Conservation (phyloP, 23 red algal genomes). For the Gracilariopsis chorda region DNA sequence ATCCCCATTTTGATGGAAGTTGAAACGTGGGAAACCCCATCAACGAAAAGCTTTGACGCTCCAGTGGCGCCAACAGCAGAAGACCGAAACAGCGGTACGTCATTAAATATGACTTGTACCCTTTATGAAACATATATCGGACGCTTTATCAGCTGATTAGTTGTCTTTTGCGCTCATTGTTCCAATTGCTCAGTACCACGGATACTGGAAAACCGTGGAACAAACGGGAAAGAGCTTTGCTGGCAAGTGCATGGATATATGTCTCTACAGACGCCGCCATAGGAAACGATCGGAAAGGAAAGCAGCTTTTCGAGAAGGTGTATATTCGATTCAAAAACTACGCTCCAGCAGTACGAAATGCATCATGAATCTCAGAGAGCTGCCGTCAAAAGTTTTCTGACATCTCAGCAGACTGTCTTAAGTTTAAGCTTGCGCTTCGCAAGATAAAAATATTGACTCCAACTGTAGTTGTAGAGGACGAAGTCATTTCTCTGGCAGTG, state of each 20-base stretch:
- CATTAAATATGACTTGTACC: too few species aligned
- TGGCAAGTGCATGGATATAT: conserved; percentile 17
- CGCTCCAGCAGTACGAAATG: not conserved
- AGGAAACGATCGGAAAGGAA: not conserved
- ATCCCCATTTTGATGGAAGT: too few species aligned
- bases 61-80: too few species aligned
- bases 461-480: not conserved
- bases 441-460: not conserved
- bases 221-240: too few species aligned
- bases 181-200: too few species aligned
- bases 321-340: not conserved
- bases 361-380: not conserved
- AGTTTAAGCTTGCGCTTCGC: not conserved
- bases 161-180: too few species aligned
- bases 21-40: too few species aligned
- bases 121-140: too few species aligned
- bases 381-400: not conserved
- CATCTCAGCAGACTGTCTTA: conserved; percentile 4
- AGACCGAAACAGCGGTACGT: too few species aligned
- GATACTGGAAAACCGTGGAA: too few species aligned
- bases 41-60: too few species aligned
- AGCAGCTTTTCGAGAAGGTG: not conserved
- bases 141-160: too few species aligned
- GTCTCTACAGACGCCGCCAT: not conserved
- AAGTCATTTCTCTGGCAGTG: conserved; percentile 11